Conservation (phyloP, 2,329 filamentous ascomycete genomes). For the Botrytis sinoallii region DNA sequence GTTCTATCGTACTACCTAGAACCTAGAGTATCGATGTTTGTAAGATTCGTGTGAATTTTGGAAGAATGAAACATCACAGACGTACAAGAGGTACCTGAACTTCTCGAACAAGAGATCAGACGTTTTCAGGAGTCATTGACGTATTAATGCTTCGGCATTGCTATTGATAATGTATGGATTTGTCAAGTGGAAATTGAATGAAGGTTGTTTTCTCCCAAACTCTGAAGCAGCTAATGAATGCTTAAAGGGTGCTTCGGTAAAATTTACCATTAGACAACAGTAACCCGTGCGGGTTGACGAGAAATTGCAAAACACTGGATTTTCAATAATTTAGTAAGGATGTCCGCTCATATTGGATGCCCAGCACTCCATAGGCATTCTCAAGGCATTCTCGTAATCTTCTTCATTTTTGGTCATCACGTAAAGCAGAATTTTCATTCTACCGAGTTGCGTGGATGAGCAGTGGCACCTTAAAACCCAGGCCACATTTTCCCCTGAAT, state of each 20-base stretch:
- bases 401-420: neutral
- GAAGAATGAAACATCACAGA: neutral
- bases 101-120: neutral
- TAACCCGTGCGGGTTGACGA: neutral
- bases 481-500: neutral
- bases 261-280: neutral
- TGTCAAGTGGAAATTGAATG: neutral
- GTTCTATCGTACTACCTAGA: neutral
- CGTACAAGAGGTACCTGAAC: neutral
- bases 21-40: neutral
- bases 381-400: neutral
- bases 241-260: conserved; percentile 3
- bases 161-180: neutral
- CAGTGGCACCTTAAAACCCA: neutral
- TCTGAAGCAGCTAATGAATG: conserved; percentile 4
- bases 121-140: neutral
- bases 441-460: neutral
- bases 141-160: neutral
- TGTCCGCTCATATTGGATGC: neutral
- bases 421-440: neutral
- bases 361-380: neutral
- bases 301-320: neutral
- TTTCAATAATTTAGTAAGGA: neutral
- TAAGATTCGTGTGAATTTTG: neutral
- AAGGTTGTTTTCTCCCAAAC: neutral